Evolutionary conservation across 768 basidiomycete species (phyloP), one percentile per base, ranked within the genome.

Genomic region (Pleurotus djamor): DNA sequence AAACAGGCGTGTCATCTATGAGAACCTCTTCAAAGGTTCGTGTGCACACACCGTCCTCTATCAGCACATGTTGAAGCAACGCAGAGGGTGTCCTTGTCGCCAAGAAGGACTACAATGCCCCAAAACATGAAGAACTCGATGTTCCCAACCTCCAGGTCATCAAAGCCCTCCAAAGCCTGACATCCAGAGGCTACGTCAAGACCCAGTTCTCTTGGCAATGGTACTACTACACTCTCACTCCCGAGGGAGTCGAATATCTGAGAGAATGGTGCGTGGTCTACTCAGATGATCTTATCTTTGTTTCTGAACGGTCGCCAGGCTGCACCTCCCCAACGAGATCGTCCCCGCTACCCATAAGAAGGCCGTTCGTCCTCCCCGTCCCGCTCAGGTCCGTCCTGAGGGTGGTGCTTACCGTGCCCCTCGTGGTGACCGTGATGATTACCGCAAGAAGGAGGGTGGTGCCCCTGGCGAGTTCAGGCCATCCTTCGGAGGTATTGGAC

Each of bases 181-280:
- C 82, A 64, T 87, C 85, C 45, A 82, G 75, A 72, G 96, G 96
- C 59, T 87, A 81, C 75, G 94, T 98, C 80, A 98, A 98, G 87
- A 99, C 97, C 66, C 96, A 94, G 73, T 98, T 98, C 84, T 94
- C 91, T 51, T 99, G 97, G 97, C 95, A 98, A 72, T 97, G 87
- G 84, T 99, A 97, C 79, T 99, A 98, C 81, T 99, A 98, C 79
- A 84, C 87, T 70, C 83, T 99, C 70, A 99, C 96, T 67, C 89
- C 94, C 55, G 97, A 98, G 76, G 97, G 97, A 70, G 89, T 98
- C 64, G 94, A 96, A 67, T 96, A 91, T 79, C 91, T 98, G 75
- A 89, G 96, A 64, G 94, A 96, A 78, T 95, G 89, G 82, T 83
- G 65, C 66, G 79, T 14, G 58, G 57, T 35, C 9, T 16, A 9